Evolutionary conservation across 1,284 basidiomycete species (phyloP).

Genomic region (Trichosporon sp.): DNA sequence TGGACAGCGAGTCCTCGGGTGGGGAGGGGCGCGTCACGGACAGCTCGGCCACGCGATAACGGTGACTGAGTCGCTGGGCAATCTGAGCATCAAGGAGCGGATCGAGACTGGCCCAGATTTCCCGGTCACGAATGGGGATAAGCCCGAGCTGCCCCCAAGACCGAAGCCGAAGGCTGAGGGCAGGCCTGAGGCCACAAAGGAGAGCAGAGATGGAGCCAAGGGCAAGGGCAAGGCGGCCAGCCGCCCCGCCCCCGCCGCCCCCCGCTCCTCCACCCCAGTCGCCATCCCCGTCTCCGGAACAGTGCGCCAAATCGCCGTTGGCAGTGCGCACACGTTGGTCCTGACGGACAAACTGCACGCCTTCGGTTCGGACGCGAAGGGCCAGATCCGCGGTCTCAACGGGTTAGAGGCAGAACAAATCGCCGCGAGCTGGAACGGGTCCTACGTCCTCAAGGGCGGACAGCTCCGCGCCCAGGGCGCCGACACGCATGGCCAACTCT

Average conservation of each 20-base stretch:
- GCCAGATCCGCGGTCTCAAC: constrained; percentile 64
- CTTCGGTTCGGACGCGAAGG: constrained; percentile 70
- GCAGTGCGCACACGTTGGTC: constrained; percentile 71
- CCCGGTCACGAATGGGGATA: background rate
- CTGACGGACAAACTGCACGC: constrained; percentile 61
- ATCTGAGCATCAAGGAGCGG: background rate
- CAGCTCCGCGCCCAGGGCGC: constrained; percentile 65
- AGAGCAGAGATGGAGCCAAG: constrained; percentile 33
- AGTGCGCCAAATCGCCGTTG: constrained; percentile 60
- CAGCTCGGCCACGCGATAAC: constrained; percentile 52
- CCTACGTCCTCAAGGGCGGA: constrained; percentile 61
- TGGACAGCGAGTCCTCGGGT: constrained; percentile 64
- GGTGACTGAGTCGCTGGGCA: background rate
- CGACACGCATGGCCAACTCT: constrained; percentile 70
- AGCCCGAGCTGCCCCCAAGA: background rate
- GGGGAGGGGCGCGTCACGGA: constrained; percentile 80
- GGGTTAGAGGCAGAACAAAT: constrained; percentile 50
- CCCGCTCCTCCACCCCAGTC: constrained; percentile 33
- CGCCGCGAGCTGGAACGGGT: constrained; percentile 81
- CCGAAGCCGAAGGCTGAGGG: constrained; percentile 16
- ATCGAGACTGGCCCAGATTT: background rate
- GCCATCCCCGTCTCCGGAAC: constrained; percentile 29
- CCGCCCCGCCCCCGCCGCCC: constrained; percentile 20
- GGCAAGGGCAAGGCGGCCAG: constrained; percentile 38
- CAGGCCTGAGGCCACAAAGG: background rate